phyloP scores from a whole-genome alignment of 495 filamentous ascomycete genomes.

The Tuber umbilicatum region DNA sequence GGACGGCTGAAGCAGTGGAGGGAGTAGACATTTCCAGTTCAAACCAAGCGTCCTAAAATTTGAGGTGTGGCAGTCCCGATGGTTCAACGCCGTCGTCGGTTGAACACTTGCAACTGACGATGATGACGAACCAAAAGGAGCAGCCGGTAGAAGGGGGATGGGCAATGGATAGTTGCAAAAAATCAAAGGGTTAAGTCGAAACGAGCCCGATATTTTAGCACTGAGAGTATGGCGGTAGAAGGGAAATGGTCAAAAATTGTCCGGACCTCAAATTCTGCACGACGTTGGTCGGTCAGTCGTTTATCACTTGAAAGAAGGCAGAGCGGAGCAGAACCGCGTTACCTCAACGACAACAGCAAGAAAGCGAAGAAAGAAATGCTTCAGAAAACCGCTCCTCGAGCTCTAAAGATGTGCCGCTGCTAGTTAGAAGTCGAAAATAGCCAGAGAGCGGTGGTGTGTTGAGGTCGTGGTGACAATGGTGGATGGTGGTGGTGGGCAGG shows the following conservation, averaged over 20 bases:
- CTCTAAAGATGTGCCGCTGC: neutral
- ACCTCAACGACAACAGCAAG: constrained; percentile 4
- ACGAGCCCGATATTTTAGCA: constrained; percentile 8
- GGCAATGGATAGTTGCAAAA: constrained; percentile 11
- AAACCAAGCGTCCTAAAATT: constrained; percentile 21
- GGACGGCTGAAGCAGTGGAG: constrained; percentile 60
- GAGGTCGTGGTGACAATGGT: neutral
- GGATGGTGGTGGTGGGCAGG: constrained; percentile 12
- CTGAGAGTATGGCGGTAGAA: constrained; percentile 8
- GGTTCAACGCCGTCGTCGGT: constrained; percentile 26
- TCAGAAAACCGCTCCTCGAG: neutral
- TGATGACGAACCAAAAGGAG: constrained; percentile 15
- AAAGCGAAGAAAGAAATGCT: neutral
- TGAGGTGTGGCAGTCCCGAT: constrained; percentile 23
- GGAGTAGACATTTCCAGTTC: constrained; percentile 58
- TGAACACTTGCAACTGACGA: constrained; percentile 23
- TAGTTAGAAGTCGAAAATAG: neutral
- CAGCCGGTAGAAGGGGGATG: constrained; percentile 9
- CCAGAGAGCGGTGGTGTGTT: neutral
- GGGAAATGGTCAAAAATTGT: neutral
- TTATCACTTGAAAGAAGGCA: neutral
- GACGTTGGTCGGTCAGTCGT: neutral
- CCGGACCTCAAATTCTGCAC: neutral
- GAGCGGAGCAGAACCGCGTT: neutral
- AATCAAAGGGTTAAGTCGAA: constrained; percentile 11